These are phyloP conservation scores for Citrus mangshanensis DNA, from an alignment of 345 rosid species.

Conservation along the genomic window DNA sequence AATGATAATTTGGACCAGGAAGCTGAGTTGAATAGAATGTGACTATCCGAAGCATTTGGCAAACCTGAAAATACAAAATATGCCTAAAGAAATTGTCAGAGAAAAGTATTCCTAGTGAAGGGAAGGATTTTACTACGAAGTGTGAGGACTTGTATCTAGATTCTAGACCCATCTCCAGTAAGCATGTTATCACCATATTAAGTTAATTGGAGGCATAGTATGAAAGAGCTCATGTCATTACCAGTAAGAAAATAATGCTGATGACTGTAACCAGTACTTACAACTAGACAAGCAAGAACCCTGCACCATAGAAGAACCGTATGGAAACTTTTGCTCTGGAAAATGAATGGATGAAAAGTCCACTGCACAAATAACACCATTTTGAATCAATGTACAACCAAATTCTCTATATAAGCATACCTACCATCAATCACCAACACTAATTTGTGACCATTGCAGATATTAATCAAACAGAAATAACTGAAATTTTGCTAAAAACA, in stretches of 20 bases:
- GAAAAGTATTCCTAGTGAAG: not conserved
- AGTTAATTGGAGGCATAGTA: not conserved
- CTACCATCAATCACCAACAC: not conserved
- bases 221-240: not conserved
- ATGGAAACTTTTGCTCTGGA: slow-evolving; percentile 63
- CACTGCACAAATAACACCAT: slow-evolving; percentile 44
- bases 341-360: slow-evolving; percentile 77
- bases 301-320: slow-evolving; percentile 84
- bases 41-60: slow-evolving; percentile 64
- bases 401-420: not conserved
- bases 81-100: slow-evolving; percentile 9
- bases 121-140: not conserved
- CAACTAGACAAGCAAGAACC: slow-evolving; percentile 73
- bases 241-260: not conserved
- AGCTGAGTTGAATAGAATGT: slow-evolving; percentile 87
- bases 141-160: not conserved
- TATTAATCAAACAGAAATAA: not conserved
- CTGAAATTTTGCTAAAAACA: not conserved
- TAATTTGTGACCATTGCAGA: not conserved
- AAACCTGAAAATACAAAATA: slow-evolving; percentile 39
- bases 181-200: not conserved
- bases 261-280: slow-evolving; percentile 31
- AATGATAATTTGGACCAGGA: slow-evolving; percentile 88
- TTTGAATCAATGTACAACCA: slow-evolving; percentile 2
- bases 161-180: not conserved